Percentiles rank a stretch among this genome's conserved stretches.
These are phyloP conservation scores for Trichoderma atrobrunneum DNA, from an alignment of 2,329 filamentous ascomycete species.

Conservation along the genomic window DNA sequence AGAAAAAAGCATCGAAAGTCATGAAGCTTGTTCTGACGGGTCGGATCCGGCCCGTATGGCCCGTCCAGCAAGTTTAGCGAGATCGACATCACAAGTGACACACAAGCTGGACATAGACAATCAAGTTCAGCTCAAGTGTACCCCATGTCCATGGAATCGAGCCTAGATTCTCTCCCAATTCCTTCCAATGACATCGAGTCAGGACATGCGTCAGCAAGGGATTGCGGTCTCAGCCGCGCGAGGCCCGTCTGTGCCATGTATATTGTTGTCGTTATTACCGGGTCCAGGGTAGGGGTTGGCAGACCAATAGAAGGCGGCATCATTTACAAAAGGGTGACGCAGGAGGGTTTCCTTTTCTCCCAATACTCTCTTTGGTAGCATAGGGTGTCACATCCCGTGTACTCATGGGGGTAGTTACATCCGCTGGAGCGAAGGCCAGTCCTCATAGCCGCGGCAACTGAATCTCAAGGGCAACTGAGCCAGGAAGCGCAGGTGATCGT, in stretches of 20 bases:
- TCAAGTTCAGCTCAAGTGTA: background rate
- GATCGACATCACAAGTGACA: background rate
- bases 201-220: background rate
- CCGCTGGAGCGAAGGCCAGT: background rate
- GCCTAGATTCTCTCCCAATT: background rate
- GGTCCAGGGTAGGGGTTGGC: background rate
- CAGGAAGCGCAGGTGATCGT: background rate
- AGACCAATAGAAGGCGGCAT: constrained; percentile 4
- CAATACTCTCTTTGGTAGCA: background rate
- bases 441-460: background rate
- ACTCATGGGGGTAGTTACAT: background rate
- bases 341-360: background rate
- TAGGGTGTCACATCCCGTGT: background rate
- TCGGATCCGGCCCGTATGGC: background rate
- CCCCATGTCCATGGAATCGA: background rate
- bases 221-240: background rate
- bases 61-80: background rate
- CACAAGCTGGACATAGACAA: background rate
- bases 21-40: background rate
- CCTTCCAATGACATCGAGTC: background rate
- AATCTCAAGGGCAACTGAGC: background rate
- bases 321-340: constrained; percentile 1
- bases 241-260: constrained; percentile 2
- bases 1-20: background rate
- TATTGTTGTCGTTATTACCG: background rate